Percentiles rank a stretch among this genome's conserved stretches.
phyloP scores from a whole-genome alignment of 192 early-diverging fungal genomes.

The Podochytrium sp. region DNA sequence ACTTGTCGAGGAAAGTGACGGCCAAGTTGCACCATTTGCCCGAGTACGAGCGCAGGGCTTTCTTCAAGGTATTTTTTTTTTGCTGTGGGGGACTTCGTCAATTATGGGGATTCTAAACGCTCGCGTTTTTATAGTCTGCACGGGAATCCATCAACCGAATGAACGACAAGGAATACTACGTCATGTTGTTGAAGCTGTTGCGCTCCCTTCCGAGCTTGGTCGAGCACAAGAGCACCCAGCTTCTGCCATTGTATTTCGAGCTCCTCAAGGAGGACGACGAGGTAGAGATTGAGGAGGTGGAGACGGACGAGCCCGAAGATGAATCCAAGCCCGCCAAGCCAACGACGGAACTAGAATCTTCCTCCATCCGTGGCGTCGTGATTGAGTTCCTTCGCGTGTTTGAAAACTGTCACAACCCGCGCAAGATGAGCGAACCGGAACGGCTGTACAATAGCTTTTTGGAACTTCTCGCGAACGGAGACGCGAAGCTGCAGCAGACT shows the following conservation, averaged over 20 bases:
- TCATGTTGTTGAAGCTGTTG: constrained; percentile 39
- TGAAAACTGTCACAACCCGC: constrained; percentile 69
- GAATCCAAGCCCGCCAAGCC: constrained; percentile 9
- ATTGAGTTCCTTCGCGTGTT: constrained; percentile 68
- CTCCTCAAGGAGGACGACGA: constrained; percentile 18
- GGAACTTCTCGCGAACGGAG: constrained; percentile 79
- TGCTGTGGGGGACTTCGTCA: too few relatives aligned
- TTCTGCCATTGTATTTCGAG: constrained; percentile 50
- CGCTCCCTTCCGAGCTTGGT: constrained; percentile 40
- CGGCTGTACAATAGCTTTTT: constrained; percentile 69
- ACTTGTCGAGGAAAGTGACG: not conserved
- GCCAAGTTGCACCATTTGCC: not conserved
- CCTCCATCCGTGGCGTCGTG: constrained; percentile 28
- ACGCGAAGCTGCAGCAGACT: constrained; percentile 73
- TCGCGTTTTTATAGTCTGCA: not conserved
- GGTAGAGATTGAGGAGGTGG: constrained; percentile 37
- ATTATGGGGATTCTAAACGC: not conserved
- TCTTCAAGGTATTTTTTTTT: constrained; percentile 27
- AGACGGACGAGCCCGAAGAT: constrained; percentile 45
- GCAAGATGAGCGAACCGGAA: constrained; percentile 51
- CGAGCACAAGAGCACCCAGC: constrained; percentile 37
- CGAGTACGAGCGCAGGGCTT: constrained; percentile 7
- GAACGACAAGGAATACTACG: constrained; percentile 41
- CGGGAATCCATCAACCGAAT: constrained; percentile 16
- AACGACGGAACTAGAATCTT: constrained; percentile 45